These are phyloP conservation scores for Obba rivulosa DNA, from an alignment of 768 basidiomycete genomes.

Conservation along the genomic window DNA sequence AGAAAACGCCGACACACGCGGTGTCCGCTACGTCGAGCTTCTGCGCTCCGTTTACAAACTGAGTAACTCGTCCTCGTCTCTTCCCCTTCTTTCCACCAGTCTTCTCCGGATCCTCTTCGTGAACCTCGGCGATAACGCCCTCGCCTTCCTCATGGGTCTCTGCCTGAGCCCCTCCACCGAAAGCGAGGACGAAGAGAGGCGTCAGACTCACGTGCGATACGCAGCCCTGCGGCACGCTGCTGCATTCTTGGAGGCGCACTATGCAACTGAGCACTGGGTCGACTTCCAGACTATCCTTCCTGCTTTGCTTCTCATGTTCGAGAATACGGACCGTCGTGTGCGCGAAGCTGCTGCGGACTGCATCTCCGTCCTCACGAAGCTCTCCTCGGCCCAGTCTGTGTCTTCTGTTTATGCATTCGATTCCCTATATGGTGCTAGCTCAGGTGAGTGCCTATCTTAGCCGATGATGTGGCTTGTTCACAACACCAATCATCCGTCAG, in stretches of 20 bases:
- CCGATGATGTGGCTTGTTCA: background rate
- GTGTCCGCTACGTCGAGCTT: constrained; percentile 49
- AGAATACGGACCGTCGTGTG: constrained; percentile 35
- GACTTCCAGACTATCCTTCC: constrained; percentile 84
- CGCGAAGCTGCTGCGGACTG: constrained; percentile 53
- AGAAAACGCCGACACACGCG: constrained; percentile 10
- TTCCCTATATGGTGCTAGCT: constrained; percentile 58
- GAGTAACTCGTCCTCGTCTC: constrained; percentile 49
- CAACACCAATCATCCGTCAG: constrained; percentile 18
- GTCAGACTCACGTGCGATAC: constrained; percentile 31
- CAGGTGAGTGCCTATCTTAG: constrained; percentile 36
- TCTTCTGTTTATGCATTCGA: constrained; percentile 68
- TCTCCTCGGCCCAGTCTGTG: constrained; percentile 32
- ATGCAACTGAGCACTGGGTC: constrained; percentile 40
- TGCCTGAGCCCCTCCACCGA: constrained; percentile 34
- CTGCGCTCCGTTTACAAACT: constrained; percentile 62
- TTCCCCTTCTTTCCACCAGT: constrained; percentile 44
- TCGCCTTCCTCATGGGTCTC: constrained; percentile 77
- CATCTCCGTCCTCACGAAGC: constrained; percentile 39
- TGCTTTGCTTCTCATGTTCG: constrained; percentile 57
- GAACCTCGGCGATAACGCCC: constrained; percentile 59
- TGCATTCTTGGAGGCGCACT: constrained; percentile 77
- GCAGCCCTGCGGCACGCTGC: constrained; percentile 69
- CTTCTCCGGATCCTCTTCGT: constrained; percentile 64
- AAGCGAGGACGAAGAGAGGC: background rate